These are phyloP conservation scores for Globisporangium lucens DNA, from an alignment of 352 stramenopile genomes.

Conservation along the genomic window DNA sequence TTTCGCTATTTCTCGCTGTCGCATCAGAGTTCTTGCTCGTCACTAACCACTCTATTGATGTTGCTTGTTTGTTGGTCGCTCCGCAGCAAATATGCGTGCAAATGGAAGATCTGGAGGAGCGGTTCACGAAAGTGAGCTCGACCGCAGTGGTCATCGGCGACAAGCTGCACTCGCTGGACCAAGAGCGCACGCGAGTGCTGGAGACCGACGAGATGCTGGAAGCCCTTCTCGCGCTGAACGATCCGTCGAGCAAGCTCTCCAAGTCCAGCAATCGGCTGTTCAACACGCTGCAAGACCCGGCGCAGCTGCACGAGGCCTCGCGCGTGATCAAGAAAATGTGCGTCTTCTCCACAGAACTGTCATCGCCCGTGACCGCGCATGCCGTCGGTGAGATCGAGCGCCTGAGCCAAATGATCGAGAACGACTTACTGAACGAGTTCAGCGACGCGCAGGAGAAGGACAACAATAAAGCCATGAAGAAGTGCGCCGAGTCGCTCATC, in stretches of 20 bases:
- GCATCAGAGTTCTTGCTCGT: neutral
- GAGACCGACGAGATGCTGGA: conserved; percentile 82
- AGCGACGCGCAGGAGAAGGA: conserved; percentile 64
- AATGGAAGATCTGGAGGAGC: conserved; percentile 83
- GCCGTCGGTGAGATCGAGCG: conserved; percentile 71
- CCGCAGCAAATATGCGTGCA: conserved; percentile 62
- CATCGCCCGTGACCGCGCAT: conserved; percentile 47
- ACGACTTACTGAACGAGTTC: conserved; percentile 69
- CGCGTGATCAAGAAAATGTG: conserved; percentile 73
- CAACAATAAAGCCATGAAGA: conserved; percentile 44
- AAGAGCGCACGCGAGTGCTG: conserved; percentile 57
- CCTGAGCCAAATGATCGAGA: conserved; percentile 74
- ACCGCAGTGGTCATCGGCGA: conserved; percentile 74
- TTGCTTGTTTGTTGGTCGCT: neutral
- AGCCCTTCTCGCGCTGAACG: conserved; percentile 68
- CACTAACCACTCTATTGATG: neutral
- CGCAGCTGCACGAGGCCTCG: conserved; percentile 67
- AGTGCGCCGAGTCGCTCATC: conserved; percentile 66
- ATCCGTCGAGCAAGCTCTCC: conserved; percentile 44
- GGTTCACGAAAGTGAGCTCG: conserved; percentile 86
- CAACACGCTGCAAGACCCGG: conserved; percentile 63
- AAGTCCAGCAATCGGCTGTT: conserved; percentile 62
- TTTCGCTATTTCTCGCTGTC: neutral
- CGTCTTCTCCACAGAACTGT: conserved; percentile 66
- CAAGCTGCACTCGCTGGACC: conserved; percentile 57